Evolutionary conservation across 2,329 filamentous ascomycete species (phyloP).

Genomic region (Daldinia sp.): DNA sequence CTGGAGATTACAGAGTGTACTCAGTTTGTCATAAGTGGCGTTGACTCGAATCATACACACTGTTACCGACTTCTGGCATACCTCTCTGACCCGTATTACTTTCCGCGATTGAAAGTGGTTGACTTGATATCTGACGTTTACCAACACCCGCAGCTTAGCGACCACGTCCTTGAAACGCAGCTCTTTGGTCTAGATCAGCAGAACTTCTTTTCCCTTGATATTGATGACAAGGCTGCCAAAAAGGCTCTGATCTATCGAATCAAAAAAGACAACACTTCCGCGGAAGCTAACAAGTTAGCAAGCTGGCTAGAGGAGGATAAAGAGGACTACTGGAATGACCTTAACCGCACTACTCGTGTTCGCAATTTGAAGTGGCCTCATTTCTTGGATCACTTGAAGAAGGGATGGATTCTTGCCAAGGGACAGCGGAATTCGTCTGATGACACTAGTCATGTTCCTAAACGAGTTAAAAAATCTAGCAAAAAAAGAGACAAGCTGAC

Average conservation of each 20-base stretch:
- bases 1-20: not conserved
- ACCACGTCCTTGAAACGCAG: not conserved
- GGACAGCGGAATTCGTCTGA: not conserved
- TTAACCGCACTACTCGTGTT: no score
- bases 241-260: not conserved
- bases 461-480: not conserved
- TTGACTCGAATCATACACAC: not conserved
- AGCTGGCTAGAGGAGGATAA: not conserved
- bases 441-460: not conserved
- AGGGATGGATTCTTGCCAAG: not conserved
- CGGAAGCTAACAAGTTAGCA: not conserved
- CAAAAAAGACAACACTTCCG: not conserved
- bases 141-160: not conserved
- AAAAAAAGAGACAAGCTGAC: not conserved
- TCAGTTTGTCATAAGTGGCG: not conserved
- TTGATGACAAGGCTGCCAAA: not conserved
- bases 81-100: not conserved
- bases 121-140: not conserved
- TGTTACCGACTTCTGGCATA: not conserved
- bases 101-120: not conserved
- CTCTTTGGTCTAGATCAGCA: not conserved
- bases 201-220: not conserved
- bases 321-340: not conserved
- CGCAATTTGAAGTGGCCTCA: not conserved
- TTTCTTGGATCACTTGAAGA: not conserved